These are phyloP conservation scores for Nidularia pulvinata DNA, from an alignment of 768 basidiomycete genomes.

Conservation along the genomic window DNA sequence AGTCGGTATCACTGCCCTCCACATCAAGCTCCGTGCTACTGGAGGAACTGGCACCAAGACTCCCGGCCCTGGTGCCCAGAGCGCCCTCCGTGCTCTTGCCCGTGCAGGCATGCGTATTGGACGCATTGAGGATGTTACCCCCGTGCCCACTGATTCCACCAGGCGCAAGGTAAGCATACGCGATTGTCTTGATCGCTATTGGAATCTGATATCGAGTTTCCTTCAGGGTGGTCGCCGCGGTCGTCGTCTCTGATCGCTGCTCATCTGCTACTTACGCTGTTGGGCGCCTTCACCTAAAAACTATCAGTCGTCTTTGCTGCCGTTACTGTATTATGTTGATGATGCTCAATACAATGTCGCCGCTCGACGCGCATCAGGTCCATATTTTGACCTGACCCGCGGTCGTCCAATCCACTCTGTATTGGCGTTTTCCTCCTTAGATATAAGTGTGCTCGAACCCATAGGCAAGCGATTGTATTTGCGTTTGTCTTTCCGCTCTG, in stretches of 20 bases:
- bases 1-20: constrained; percentile 97
- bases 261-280: constrained; percentile 1
- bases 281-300: constrained; percentile 4
- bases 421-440: constrained; percentile 18
- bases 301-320: constrained; percentile 9
- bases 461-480: too few relatives aligned
- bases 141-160: constrained; percentile 96
- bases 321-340: constrained; percentile 21
- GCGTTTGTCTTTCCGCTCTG: too few relatives aligned
- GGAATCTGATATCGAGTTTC: constrained; percentile 1
- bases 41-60: constrained; percentile 99
- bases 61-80: constrained; percentile 97
- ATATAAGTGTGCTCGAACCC: not conserved
- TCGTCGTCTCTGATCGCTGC: constrained; percentile 77
- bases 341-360: constrained; percentile 64
- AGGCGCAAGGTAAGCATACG: constrained; percentile 79
- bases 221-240: constrained; percentile 96
- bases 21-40: constrained; percentile 98
- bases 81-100: constrained; percentile 96
- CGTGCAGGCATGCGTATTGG: constrained; percentile 99
- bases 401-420: constrained; percentile 54
- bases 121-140: constrained; percentile 98
- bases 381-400: constrained; percentile 62
- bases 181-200: not conserved
- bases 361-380: constrained; percentile 84